Evolutionary conservation across 192 early-diverging fungal species (phyloP), one percentile per base, ranked within the genome.

Genomic region (Coemansia sp.): DNA sequence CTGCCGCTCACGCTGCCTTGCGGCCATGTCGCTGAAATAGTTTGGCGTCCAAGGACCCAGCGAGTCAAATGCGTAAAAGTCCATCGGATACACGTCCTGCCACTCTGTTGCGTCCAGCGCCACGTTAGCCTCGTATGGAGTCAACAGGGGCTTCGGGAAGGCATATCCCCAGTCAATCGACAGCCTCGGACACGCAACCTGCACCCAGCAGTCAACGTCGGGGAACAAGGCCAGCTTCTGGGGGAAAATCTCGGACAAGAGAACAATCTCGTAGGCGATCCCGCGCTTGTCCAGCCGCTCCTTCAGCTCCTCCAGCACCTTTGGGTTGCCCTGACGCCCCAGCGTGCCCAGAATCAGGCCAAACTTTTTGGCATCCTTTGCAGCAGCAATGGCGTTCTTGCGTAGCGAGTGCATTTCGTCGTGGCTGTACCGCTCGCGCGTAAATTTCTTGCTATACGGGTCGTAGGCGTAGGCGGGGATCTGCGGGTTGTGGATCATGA

Each of bases 111-210:
- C 80, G 48, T 86, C 88, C 52, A 99, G 82, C 0, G 86, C 89
- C 27, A 99, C 92, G 0, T 92, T 87, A 21, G 91, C 91, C 71
- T 99, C 97, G 61, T 99, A 99, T 0, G 97, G 94, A 14, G 90
- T 91, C 47, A 99, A 72, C 38, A 99, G 70, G 19, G 97, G 95
- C 57, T 88, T 92, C 4, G 87, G 58, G 67, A 95, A 99, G 4
- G 93, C 90, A 78, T 96, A 93, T 0, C 97, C 97, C 97, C 97
- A 99, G 71, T 99, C 97, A 42, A 99, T 99, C 1, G 93, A 95
- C 25, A 99, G 81, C 15, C 97, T 79, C 44, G 97, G 97, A 67
- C 97, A 99, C 0, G 93, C 90, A 47, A 96, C 87, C 69, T 99
- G 97, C 47, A 99, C 88, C 89, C 92, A 96, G 39, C 85, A 88